These are phyloP conservation scores for Corymbia calophylla DNA, from an alignment of 441 rosid species.

Conservation along the genomic window DNA sequence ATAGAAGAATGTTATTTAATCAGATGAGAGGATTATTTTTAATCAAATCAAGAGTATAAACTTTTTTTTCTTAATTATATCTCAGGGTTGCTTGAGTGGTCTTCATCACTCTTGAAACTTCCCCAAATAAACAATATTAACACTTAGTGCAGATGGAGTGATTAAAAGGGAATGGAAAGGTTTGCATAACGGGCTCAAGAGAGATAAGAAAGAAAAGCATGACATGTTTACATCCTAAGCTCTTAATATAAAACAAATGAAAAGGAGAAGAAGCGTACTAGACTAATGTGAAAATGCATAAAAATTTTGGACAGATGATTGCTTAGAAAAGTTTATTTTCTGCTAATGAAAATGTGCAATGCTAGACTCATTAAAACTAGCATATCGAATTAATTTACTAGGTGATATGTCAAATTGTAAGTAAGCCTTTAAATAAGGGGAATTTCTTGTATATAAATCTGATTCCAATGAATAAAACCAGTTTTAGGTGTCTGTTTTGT, in stretches of 20 bases:
- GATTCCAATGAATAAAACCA: not conserved
- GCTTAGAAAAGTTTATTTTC: not conserved
- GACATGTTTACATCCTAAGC: not conserved
- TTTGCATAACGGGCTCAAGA: not conserved
- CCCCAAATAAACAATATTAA: not conserved
- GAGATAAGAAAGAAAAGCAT: not conserved
- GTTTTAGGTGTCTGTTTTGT: too few relatives aligned
- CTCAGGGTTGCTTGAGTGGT: not conserved
- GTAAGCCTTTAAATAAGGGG: not conserved
- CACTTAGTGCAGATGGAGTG: not conserved
- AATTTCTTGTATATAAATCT: not conserved
- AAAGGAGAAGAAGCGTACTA: not conserved
- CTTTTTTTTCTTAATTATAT: not conserved
- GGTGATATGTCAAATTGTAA: not conserved
- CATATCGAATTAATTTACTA: not conserved
- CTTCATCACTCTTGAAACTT: not conserved
- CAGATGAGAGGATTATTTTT: too few relatives aligned
- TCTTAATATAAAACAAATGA: not conserved
- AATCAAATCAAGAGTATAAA: not conserved
- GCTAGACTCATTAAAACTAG: not conserved
- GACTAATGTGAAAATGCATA: not conserved
- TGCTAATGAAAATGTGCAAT: not conserved
- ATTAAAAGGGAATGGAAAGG: not conserved
- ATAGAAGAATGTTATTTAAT: not conserved
- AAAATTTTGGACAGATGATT: not conserved